These are phyloP conservation scores for Aspergillus fumigatiaffinis DNA, from an alignment of 2,329 filamentous ascomycete genomes.

Conservation along the genomic window DNA sequence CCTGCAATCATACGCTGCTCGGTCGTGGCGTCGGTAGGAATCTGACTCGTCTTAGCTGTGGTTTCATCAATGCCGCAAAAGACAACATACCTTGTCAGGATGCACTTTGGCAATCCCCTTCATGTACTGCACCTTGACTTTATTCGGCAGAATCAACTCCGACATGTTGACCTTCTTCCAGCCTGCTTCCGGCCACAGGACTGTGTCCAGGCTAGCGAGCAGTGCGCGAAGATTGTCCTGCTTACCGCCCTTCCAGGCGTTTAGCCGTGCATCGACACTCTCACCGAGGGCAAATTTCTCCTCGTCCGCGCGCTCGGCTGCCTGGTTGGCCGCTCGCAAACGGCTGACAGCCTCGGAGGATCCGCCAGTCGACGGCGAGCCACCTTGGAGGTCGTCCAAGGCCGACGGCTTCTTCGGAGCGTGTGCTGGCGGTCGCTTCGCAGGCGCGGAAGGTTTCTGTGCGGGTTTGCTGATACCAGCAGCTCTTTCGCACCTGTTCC, in stretches of 20 bases:
- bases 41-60: slow-evolving; percentile 39
- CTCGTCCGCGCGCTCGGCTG: slow-evolving; percentile 80
- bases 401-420: slow-evolving; percentile 32
- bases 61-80: neutral
- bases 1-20: slow-evolving; percentile 65
- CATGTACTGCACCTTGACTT: slow-evolving; percentile 98
- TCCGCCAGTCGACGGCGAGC: slow-evolving; percentile 40
- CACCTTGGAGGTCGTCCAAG: slow-evolving; percentile 28
- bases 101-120: slow-evolving; percentile 98
- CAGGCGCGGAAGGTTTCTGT: slow-evolving; percentile 44
- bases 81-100: slow-evolving; percentile 82
- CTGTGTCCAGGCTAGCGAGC: slow-evolving; percentile 77
- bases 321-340: slow-evolving; percentile 77
- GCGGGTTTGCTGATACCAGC: slow-evolving; percentile 59
- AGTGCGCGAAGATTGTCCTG: slow-evolving; percentile 87
- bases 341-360: slow-evolving; percentile 74
- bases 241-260: slow-evolving; percentile 84
- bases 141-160: slow-evolving; percentile 85
- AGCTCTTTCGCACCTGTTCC: slow-evolving; percentile 88
- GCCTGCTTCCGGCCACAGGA: slow-evolving; percentile 85
- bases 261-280: slow-evolving; percentile 73
- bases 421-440: slow-evolving; percentile 47
- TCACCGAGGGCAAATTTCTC: slow-evolving; percentile 90
- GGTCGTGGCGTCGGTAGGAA: slow-evolving; percentile 60
- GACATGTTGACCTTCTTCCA: slow-evolving; percentile 98